Conservation (phyloP, 2,329 filamentous ascomycete species). For the Macrophomina phaseolina region DNA sequence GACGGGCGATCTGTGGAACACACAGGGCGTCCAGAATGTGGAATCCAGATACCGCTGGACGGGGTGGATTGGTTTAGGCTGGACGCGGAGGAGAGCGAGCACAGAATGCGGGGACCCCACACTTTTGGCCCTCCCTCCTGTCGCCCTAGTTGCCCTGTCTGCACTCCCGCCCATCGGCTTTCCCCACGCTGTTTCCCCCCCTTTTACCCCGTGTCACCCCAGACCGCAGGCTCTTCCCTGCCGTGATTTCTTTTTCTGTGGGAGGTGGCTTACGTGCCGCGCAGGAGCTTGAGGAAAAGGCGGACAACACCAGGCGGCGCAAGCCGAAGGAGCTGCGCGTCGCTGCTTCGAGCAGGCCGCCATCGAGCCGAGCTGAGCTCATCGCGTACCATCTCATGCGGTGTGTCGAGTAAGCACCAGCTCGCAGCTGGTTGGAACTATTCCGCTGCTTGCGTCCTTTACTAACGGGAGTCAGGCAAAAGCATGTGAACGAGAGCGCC, state of each 20-base stretch:
- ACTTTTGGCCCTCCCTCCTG: slow-evolving; percentile 8
- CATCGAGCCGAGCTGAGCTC: slow-evolving; percentile 5
- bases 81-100: neutral
- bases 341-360: neutral
- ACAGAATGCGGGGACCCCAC: slow-evolving; percentile 21
- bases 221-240: neutral
- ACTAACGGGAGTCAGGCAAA: neutral
- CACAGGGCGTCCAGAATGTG: neutral
- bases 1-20: neutral
- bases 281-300: neutral
- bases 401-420: neutral
- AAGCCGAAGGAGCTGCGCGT: neutral
- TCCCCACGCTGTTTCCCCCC: slow-evolving; percentile 6
- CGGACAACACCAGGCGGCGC: neutral
- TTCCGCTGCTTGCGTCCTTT: neutral
- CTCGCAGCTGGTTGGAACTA: neutral
- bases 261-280: neutral
- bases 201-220: neutral
- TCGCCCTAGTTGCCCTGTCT: neutral
- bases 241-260: neutral
- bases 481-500: slow-evolving; percentile 2
- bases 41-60: neutral
- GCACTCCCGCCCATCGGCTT: neutral
- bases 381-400: neutral
- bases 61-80: too few relatives aligned